Evolutionary conservation across 208 protist genomes (phyloP), one percentile per base, ranked within the genome.

Genomic region (Wallacemonas rigidus): DNA sequence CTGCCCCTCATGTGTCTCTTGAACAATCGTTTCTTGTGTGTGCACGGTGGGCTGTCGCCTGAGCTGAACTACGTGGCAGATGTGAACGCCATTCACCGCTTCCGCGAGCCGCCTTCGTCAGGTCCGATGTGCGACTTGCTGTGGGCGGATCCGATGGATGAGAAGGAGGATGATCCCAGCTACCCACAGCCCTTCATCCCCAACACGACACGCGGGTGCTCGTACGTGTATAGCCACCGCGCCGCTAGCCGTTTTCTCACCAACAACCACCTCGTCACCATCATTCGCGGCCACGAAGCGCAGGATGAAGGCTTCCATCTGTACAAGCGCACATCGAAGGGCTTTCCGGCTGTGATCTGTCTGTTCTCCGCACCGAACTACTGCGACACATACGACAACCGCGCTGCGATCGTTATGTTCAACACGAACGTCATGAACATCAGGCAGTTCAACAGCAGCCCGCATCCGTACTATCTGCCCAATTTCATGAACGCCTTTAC

Each of bases 401-500:
- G 98, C 48, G 98, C 85, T 26, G 96, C 97, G 7, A 77, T 98
- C 43, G 72, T 99, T 53, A 80, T 90, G 72, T 93, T 99, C 74
- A 87, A 98, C 60, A 92, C 97, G 58, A 97, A 95, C 48, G 74
- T 98, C 15, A 97, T 99, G 91, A 99, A 98, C 76, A 99, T 99
- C 72, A 87, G 97, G 12, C 98, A 99, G 86, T 99, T 99, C 80
- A 98, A 96, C 64, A 90, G 81, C 65, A 90, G 83, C 57, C 93
- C 88, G 0, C 98, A 99, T 80, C 98, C 98, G 8, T 99, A 99
- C 82, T 99, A 98, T 86, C 85, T 99, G 41, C 98, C 98, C 54
- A 99, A 99, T 79, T 99, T 99, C 77, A 98, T 99, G 86, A 97
- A 99, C 79, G 98, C 98, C 60, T 99, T 99, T 72, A 92, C 90